Evolutionary conservation across 164 flowering plant species (phyloP).

Genomic region (Chloranthus sessilifolius): DNA sequence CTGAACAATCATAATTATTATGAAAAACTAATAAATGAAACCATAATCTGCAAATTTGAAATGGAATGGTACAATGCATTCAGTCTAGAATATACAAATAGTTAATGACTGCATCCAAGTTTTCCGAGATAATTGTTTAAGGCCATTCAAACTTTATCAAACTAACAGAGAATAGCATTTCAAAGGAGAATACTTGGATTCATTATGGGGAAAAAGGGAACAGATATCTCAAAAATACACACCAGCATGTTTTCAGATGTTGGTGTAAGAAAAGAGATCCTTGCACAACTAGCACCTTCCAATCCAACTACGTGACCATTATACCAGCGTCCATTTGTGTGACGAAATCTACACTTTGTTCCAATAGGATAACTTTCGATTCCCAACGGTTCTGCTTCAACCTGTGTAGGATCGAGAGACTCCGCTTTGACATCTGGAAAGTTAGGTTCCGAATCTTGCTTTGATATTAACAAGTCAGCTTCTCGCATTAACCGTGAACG

Average conservation of each 20-base stretch:
- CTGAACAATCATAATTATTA: too few species aligned
- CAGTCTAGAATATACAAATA: too few species aligned
- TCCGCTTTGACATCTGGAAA: constrained; percentile 43
- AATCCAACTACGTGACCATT: constrained; percentile 55
- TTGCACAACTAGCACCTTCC: constrained; percentile 52
- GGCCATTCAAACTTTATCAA: too few species aligned
- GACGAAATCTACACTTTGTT: constrained; percentile 85
- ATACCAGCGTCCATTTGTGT: constrained; percentile 92
- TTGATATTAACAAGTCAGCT: constrained; percentile 39
- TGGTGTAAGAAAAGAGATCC: constrained; percentile 77
- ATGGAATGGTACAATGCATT: too few species aligned
- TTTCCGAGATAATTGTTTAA: too few species aligned
- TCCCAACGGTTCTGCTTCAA: constrained; percentile 50
- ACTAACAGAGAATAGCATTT: not conserved
- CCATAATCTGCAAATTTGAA: too few species aligned
- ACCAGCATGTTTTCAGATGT: constrained; percentile 90
- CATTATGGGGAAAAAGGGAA: not conserved
- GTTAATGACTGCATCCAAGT: too few species aligned
- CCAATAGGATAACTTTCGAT: constrained; percentile 43
- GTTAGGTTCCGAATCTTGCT: constrained; percentile 10
- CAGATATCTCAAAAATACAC: constrained; percentile 22
- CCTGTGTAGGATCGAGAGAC: constrained; percentile 36
- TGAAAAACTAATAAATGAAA: too few species aligned
- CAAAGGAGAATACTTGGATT: not conserved
- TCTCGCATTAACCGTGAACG: constrained; percentile 70